Evolutionary conservation across 202 grass and related monocot genomes (phyloP), one percentile per base, ranked within the genome.

Genomic region (Panicum virgatum): DNA sequence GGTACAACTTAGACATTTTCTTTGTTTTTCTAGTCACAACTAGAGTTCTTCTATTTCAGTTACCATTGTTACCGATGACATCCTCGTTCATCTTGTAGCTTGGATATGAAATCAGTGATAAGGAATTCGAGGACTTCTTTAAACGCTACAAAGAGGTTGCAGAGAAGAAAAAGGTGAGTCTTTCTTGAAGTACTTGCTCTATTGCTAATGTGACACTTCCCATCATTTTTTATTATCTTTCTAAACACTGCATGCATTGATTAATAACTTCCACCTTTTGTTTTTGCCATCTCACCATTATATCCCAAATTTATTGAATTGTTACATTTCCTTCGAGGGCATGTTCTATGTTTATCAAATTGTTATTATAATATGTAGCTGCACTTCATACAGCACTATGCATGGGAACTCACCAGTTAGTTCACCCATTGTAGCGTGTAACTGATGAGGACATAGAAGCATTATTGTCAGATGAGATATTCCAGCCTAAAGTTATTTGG

Each of bases 61-160:
- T 37, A 43, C 76, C 47, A 75, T 6, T 47, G 25, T 74, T 66
- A 20, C 45, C 19, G 20, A 59, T 85, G 80, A 62, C 15, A 70
- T 40, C 37, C 3, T 82, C 14, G 9, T 72, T 34, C 67, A 50
- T 76, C 71, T 9, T 75, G 76, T 80, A 99, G 96, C 91, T 96
- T 72, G 96, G 96, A 75, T 99, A 96, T 90, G 91, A 96, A 42
- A 89, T 99, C 69, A 85, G 45, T 78, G 96, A 91, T 20, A 90
- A 94, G 81, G 92, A 99, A 89, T 88, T 99, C 74, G 89, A 93
- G 76, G 93, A 96, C 87, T 93, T 96, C 67, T 99, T 96, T 83
- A 99, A 89, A 71, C 96, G 92, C 22, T 99, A 96, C 83, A 99
- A 99, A 84, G 96, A 96, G 78, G 93, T 99, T 16, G 96, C 96